Base-by-base conservation (phyloP, 2,329 filamentous ascomycete genomes). In the Didymella pinodella region DNA sequence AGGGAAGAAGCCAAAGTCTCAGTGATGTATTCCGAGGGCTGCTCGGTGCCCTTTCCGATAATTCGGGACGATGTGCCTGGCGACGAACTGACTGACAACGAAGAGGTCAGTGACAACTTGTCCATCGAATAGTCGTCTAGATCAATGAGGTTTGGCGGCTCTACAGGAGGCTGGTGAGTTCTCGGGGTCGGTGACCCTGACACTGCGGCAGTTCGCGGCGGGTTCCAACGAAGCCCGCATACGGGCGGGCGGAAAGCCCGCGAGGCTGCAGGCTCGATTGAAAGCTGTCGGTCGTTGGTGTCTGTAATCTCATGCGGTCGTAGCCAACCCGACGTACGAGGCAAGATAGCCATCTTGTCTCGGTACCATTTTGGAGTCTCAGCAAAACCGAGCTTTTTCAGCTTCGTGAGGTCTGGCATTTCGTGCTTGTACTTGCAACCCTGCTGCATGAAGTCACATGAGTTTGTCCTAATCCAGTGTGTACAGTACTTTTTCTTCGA, bases 391-490 rank as follows among this genome's bases (percentile, higher is more conserved):
- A 96, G 82, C 7, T 84, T 81, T 43, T 85, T 79, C 66, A 96
- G 86, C 0, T 87, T 90, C 0, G 82, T 79, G 11, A 7, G 55
- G 49, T 82, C 82, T 0, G 93, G 93, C 90, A 97, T 96, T 74
- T 95, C 91, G 75, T 97, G 93, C 79, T 93, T 94, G 81, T 88
- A 97, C 65, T 89, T 87, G 80, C 93, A 97, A 0, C 93, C 93
- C n/a, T 54, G 32, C 25, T 48, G 44, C 20, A 34, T 40, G 75
- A 92, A 97, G 62, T 90, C 90, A 74, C 93, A 97, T 43, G 91
- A 87, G 20, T 92, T 93, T 58, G 90, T 89, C 67, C 91, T 88
- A 54, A 97, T 89, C 93, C 93, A 97, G 76, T 94, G 92, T 58
- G 92, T 91, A 78, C 93, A 97, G 76, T 90, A 96, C 25, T 90